phyloP scores from a whole-genome alignment of 208 protist genomes.

The Novymonas esmeraldas region DNA sequence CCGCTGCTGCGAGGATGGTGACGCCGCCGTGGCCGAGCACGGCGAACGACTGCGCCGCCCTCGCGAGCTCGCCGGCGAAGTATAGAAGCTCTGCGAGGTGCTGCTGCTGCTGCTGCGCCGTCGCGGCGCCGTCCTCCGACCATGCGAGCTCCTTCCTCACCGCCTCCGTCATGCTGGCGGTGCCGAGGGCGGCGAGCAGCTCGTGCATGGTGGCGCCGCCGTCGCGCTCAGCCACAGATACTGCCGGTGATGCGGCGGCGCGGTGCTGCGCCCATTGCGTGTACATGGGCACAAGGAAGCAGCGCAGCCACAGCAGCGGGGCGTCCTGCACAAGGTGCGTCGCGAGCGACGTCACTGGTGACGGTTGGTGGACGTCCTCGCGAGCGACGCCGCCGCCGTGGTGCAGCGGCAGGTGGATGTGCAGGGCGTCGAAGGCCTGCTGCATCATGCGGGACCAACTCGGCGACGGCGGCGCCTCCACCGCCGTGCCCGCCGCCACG shows the following conservation, averaged over 20 bases:
- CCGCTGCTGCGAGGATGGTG: conserved; percentile 10
- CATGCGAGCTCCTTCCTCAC: conserved; percentile 10
- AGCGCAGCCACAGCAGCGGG: conserved; percentile 31
- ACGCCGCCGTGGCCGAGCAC: conserved; percentile 20
- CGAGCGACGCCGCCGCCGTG: no score
- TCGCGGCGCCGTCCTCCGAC: conserved; percentile 6
- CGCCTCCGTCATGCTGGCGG: conserved; percentile 10
- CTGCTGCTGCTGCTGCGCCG: conserved; percentile 12
- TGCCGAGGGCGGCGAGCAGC: conserved; percentile 21
- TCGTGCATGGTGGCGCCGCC: conserved; percentile 19
- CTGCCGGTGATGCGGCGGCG: conserved; percentile 1
- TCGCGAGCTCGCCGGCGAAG: conserved; percentile 29
- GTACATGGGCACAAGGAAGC: conserved; percentile 34
- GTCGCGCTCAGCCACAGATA: not conserved
- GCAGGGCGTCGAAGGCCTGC: conserved; percentile 28
- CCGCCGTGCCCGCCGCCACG: not conserved
- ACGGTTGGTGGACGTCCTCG: no score
- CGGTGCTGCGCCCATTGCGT: conserved; percentile 26
- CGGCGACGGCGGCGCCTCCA: not conserved
- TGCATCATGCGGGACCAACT: conserved; percentile 21
- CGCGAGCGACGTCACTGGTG: conserved; percentile 11
- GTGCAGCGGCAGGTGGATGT: conserved; percentile 23
- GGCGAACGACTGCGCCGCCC: conserved; percentile 24
- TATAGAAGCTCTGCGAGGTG: conserved; percentile 22
- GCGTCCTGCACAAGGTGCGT: conserved; percentile 25